Evolutionary conservation across 83 land plant genomes (phyloP).

Genomic region (Thuja plicata): DNA sequence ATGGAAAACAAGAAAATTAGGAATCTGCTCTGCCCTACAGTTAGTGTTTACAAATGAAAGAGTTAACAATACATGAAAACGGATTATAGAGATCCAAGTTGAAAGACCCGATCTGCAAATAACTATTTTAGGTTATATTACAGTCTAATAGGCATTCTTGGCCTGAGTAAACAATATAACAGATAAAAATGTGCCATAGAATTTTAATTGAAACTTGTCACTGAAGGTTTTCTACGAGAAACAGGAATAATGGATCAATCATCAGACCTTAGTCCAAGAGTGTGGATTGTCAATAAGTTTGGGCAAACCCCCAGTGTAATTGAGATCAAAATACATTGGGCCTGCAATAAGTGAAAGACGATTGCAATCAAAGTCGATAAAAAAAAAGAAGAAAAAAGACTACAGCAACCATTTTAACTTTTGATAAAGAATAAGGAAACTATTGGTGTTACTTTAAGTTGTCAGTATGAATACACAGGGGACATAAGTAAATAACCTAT

Average conservation of each 20-base stretch:
- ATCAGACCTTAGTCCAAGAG: slow-evolving; percentile 13
- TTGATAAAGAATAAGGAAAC: background rate
- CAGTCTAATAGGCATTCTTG: background rate
- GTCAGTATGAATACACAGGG: background rate
- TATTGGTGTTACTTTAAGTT: background rate
- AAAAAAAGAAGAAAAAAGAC: too few species aligned
- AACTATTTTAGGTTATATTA: background rate
- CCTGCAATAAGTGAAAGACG: slow-evolving; percentile 9
- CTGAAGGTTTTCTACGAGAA: background rate
- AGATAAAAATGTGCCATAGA: background rate
- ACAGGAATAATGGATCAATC: background rate
- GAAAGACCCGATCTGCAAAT: background rate
- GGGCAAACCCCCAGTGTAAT: slow-evolving; percentile 7
- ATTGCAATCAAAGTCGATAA: background rate
- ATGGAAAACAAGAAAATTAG: background rate
- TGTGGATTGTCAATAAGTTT: slow-evolving; percentile 2
- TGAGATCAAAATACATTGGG: slow-evolving; percentile 4
- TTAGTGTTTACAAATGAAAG: background rate
- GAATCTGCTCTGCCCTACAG: background rate
- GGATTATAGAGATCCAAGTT: background rate
- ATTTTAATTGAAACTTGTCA: background rate
- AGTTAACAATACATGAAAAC: background rate
- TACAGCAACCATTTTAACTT: background rate
- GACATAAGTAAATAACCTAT: background rate
- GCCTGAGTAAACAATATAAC: background rate